phyloP scores from a whole-genome alignment of 208 protist species.

The Wallacemonas sp. region DNA sequence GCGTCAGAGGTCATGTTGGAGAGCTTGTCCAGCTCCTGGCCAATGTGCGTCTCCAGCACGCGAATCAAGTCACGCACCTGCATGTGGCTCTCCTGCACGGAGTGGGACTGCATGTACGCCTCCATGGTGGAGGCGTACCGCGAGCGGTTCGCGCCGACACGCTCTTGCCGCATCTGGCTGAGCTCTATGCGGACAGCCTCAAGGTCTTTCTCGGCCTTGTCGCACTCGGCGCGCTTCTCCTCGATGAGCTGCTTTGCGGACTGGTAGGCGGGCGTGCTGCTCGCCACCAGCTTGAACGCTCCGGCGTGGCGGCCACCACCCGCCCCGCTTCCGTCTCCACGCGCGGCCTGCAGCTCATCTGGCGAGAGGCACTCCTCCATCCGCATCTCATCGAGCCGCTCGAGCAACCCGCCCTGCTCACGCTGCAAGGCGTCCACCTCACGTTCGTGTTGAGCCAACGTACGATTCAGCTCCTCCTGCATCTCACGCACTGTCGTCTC shows the following conservation, averaged over 20 bases:
- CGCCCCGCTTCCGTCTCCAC: neutral
- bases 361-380: conserved; percentile 71
- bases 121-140: neutral
- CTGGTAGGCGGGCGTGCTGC: conserved; percentile 56
- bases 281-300: conserved; percentile 53
- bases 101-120: conserved; percentile 16
- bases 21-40: conserved; percentile 82
- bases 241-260: conserved; percentile 39
- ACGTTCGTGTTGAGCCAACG: conserved; percentile 56
- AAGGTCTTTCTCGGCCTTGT: conserved; percentile 41
- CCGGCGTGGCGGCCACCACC: conserved; percentile 11
- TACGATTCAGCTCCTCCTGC: conserved; percentile 67
- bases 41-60: conserved; percentile 88
- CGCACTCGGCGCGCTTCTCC: conserved; percentile 43
- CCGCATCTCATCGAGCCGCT: conserved; percentile 59
- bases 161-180: conserved; percentile 22
- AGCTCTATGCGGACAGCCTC: conserved; percentile 28
- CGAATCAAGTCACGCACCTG: conserved; percentile 68
- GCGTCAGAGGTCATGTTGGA: conserved; percentile 74
- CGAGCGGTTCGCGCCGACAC: neutral
- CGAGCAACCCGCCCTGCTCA: conserved; percentile 48
- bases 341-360: conserved; percentile 21
- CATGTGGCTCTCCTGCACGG: conserved; percentile 5
- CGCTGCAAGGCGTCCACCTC: conserved; percentile 60
- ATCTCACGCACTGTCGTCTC: conserved; percentile 72